phyloP scores from a whole-genome alignment of 352 stramenopile genomes.

The Phytophthora palmivora region DNA sequence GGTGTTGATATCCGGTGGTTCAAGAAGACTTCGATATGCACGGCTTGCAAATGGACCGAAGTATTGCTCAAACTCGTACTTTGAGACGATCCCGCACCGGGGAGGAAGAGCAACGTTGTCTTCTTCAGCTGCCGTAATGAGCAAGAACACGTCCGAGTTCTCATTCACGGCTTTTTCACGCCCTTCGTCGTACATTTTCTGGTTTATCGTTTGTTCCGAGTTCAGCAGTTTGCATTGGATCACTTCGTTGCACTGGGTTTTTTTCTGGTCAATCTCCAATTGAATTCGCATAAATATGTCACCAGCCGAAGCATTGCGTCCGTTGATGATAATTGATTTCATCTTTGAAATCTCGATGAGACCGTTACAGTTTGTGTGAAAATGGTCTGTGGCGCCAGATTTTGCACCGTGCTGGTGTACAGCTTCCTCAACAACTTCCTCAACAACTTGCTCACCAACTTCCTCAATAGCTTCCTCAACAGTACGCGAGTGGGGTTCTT shows the following conservation, averaged over 20 bases:
- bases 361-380: constrained; percentile 4
- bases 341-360: constrained; percentile 5
- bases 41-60: constrained; percentile 29
- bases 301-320: neutral
- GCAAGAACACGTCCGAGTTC: constrained; percentile 15
- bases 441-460: no score
- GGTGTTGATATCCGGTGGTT: constrained; percentile 15
- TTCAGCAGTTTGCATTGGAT: constrained; percentile 9
- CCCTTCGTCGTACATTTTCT: neutral
- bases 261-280: neutral
- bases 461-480: constrained; percentile 8
- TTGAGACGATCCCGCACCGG: constrained; percentile 18
- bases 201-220: neutral
- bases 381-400: neutral
- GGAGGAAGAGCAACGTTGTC: constrained; percentile 13
- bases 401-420: constrained; percentile 6
- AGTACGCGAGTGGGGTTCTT: neutral
- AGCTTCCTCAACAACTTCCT: constrained; percentile 5
- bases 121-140: constrained; percentile 5
- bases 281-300: constrained; percentile 7
- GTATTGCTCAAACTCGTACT: constrained; percentile 14
- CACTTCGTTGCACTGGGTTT: constrained; percentile 20
- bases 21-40: constrained; percentile 12
- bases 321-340: constrained; percentile 8
- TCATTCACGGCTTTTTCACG: neutral